A percentile compares a stretch with the other conserved stretches of the same genome.
Conservation (phyloP, 805 yeast genomes). For the Wickerhamomyces chaumierensis region DNA sequence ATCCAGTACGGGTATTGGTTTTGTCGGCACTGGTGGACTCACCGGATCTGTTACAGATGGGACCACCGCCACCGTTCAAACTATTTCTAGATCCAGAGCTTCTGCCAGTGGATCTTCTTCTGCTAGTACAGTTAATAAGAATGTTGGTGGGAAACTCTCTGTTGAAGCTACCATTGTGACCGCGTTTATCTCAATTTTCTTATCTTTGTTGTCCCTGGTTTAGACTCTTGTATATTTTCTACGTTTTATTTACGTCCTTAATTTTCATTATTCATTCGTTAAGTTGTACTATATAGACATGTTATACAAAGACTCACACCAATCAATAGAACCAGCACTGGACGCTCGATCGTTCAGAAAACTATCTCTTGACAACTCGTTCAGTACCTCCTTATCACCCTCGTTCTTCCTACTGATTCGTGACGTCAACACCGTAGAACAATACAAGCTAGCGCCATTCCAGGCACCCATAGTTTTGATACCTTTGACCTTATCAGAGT, state of each 20-base stretch:
- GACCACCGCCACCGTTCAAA: neutral
- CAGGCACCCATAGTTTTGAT: conserved; percentile 15
- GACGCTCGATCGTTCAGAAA: no score
- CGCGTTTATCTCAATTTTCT: neutral
- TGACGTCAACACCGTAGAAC: conserved; percentile 12
- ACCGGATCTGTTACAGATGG: no score
- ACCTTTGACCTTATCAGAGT: neutral
- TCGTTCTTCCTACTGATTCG: no score
- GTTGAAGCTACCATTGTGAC: no score
- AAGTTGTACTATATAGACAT: no score
- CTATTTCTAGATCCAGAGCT: neutral
- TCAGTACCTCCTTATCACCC: no score
- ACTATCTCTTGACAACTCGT: no score
- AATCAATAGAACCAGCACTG: no score
- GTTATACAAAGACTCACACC: no score
- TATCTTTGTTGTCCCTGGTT: neutral
- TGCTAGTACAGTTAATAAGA: neutral
- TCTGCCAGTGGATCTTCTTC: neutral
- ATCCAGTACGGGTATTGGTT: conserved; percentile 6
- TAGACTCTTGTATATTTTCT: neutral
- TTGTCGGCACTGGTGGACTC: conserved; percentile 4
- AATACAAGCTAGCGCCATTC: conserved; percentile 18
- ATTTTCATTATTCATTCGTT: no score
- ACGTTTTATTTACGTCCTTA: no score
- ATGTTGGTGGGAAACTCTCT: neutral